These are phyloP conservation scores for Debaryomyces fabryi DNA, from an alignment of 1,139 yeast genomes.

Conservation along the genomic window DNA sequence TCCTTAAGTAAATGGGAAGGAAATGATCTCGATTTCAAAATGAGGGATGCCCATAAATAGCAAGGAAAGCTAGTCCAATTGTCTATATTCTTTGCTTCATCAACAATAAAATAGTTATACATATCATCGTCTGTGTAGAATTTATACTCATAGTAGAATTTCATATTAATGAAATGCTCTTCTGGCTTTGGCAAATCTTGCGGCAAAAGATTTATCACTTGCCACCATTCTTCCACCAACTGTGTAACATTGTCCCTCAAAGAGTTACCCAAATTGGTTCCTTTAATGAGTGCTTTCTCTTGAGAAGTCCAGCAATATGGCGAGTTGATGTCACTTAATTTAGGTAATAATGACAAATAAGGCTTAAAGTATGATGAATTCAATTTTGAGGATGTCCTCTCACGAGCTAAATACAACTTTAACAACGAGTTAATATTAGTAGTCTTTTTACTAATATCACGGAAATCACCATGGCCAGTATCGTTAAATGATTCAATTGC, in stretches of 20 bases:
- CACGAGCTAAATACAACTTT: constrained; percentile 51
- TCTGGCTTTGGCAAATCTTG: constrained; percentile 34
- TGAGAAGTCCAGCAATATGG: constrained; percentile 66
- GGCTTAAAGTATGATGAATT: constrained; percentile 37
- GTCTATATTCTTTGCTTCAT: constrained; percentile 19
- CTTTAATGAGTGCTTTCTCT: constrained; percentile 55
- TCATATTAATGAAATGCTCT: constrained; percentile 44
- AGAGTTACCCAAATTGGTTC: constrained; percentile 56
- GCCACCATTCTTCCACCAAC: constrained; percentile 58
- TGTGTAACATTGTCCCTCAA: constrained; percentile 35
- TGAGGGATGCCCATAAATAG: constrained; percentile 74
- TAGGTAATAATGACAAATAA: constrained; percentile 65
- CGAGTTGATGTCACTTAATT: constrained; percentile 46
- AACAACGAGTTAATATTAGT: constrained; percentile 45
- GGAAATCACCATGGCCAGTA: constrained; percentile 18
- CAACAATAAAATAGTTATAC: constrained; percentile 26
- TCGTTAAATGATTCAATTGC: constrained; percentile 47
- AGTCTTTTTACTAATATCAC: constrained; percentile 21
- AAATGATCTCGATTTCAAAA: constrained; percentile 76
- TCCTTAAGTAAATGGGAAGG: constrained; percentile 56
- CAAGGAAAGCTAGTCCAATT: constrained; percentile 68
- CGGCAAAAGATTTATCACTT: constrained; percentile 37
- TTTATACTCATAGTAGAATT: constrained; percentile 50
- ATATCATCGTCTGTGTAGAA: constrained; percentile 45
- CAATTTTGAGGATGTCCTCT: constrained; percentile 20